Evolutionary conservation across 2,329 filamentous ascomycete species (phyloP).

Genomic region (Cordyceps sp.): DNA sequence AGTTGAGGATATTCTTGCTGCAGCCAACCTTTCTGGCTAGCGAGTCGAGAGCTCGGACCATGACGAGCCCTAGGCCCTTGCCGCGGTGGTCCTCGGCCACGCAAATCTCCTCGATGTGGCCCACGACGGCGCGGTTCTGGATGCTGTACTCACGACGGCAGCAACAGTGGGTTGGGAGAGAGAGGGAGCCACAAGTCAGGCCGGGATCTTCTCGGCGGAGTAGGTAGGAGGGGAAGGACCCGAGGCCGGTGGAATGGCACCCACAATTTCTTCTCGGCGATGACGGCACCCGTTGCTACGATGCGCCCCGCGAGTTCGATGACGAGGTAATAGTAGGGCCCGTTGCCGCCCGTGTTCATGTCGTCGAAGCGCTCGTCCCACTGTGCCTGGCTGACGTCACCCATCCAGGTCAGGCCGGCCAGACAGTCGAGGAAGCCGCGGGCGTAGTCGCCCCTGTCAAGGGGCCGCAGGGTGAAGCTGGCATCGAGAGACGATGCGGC

Average conservation of each 20-base stretch:
- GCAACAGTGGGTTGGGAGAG: too few relatives aligned
- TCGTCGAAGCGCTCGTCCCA: constrained; percentile 57
- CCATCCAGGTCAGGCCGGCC: constrained; percentile 60
- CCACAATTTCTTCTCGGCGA: constrained; percentile 68
- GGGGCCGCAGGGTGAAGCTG: constrained; percentile 54
- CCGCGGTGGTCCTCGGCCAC: constrained; percentile 65
- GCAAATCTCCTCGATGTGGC: constrained; percentile 75
- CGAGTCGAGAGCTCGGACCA: constrained; percentile 63
- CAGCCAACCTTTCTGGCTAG: constrained; percentile 59
- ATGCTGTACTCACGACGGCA: too few relatives aligned
- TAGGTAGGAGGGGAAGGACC: too few relatives aligned
- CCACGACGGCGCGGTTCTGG: constrained; percentile 50
- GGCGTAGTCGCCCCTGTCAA: constrained; percentile 50
- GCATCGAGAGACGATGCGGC: constrained; percentile 44
- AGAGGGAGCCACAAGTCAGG: too few relatives aligned
- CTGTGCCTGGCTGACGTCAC: constrained; percentile 47
- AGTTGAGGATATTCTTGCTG: constrained; percentile 70
- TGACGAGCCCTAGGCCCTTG: constrained; percentile 59
- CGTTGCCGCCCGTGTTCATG: constrained; percentile 16
- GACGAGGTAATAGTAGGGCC: constrained; percentile 54
- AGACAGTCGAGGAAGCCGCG: constrained; percentile 62
- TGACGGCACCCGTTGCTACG: constrained; percentile 58
- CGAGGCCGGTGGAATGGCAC: constrained; percentile 8
- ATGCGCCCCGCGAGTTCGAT: constrained; percentile 46
- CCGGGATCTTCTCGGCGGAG: not conserved